Conservation (phyloP, 805 yeast species). For the Teunomyces cretensis region DNA sequence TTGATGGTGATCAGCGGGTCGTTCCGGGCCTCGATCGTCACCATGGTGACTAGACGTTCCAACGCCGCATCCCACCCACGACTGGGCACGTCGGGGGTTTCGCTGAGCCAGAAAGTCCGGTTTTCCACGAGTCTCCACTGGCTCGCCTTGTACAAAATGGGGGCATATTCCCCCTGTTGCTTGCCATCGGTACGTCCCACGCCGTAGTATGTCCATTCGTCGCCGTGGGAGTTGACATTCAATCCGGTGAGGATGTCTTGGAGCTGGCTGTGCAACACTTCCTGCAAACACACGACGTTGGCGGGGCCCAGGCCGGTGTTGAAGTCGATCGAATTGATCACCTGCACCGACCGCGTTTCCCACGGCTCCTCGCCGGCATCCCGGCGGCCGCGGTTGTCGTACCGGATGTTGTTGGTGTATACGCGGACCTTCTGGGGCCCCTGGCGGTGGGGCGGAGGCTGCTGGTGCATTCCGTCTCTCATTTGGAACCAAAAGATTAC, state of each 20-base stretch:
- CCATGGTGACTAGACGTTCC: constrained; percentile 41
- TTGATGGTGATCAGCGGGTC: constrained; percentile 30
- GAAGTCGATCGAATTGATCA: constrained; percentile 42
- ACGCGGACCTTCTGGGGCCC: constrained; percentile 15
- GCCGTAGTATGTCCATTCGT: constrained; percentile 37
- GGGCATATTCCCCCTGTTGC: constrained; percentile 34
- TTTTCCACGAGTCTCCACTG: constrained; percentile 34
- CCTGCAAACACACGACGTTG: constrained; percentile 42
- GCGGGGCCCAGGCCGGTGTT: constrained; percentile 27
- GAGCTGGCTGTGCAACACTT: constrained; percentile 36
- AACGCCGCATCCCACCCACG: constrained; percentile 45
- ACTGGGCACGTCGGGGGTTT: constrained; percentile 38
- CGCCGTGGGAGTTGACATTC: constrained; percentile 24
- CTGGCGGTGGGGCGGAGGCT: not conserved
- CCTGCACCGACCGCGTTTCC: constrained; percentile 38
- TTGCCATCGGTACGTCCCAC: constrained; percentile 36
- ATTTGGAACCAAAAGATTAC: not conserved
- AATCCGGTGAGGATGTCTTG: constrained; percentile 27
- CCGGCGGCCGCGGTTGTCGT: constrained; percentile 32
- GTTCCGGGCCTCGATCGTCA: constrained; percentile 27
- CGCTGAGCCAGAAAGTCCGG: constrained; percentile 41
- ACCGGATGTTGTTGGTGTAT: constrained; percentile 48
- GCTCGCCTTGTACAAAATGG: constrained; percentile 29
- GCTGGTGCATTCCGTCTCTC: not conserved
- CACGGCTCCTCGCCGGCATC: constrained; percentile 45